phyloP scores from a whole-genome alignment of 2,329 filamentous ascomycete genomes.

The Aspergillus udagawae region DNA sequence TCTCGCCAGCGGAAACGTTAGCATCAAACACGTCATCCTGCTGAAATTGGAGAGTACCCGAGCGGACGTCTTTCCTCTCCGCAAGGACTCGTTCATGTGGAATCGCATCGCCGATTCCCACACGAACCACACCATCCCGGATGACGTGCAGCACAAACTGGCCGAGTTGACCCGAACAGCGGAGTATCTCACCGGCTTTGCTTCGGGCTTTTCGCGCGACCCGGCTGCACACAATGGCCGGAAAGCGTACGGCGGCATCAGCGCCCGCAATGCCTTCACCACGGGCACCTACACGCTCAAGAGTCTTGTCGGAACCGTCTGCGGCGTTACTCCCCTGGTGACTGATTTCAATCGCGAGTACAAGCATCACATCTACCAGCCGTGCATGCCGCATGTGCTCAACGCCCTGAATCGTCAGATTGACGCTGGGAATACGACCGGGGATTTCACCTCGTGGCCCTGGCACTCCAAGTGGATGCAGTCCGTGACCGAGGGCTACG shows the following conservation, averaged over 20 bases:
- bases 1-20: constrained; percentile 24
- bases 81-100: constrained; percentile 36
- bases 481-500: constrained; percentile 28
- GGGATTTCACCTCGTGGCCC: constrained; percentile 28
- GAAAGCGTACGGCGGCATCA: constrained; percentile 39
- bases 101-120: constrained; percentile 36
- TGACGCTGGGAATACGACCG: constrained; percentile 18
- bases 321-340: constrained; percentile 41
- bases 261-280: constrained; percentile 40
- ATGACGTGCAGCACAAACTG: constrained; percentile 21
- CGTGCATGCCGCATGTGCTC: constrained; percentile 40
- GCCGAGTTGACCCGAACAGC: constrained; percentile 28
- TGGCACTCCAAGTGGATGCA: constrained; percentile 34
- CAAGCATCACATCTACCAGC: constrained; percentile 42
- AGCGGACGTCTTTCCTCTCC: constrained; percentile 44
- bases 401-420: constrained; percentile 21
- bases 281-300: constrained; percentile 45
- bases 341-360: constrained; percentile 44
- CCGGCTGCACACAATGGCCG: constrained; percentile 12
- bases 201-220: constrained; percentile 22
- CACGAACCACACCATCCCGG: constrained; percentile 32
- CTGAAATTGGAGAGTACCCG: constrained; percentile 46
- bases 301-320: constrained; percentile 41
- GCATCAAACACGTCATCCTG: constrained; percentile 44
- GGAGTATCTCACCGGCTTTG: constrained; percentile 25